Percentiles rank a stretch among this genome's conserved stretches.
Conservation (phyloP, 2,329 filamentous ascomycete species). For the Xylariaceae sp. region DNA sequence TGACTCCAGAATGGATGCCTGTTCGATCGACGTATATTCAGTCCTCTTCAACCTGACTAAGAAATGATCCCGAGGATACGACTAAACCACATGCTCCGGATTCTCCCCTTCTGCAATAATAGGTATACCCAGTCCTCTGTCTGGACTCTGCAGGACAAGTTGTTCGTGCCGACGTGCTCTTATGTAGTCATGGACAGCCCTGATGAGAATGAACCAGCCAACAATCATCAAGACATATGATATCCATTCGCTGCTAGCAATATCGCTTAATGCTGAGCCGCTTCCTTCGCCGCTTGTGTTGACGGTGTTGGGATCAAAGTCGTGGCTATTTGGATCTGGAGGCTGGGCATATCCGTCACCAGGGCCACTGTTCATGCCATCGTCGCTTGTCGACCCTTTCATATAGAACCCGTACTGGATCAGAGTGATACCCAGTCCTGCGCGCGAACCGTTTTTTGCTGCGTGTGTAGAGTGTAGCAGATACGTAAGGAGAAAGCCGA, state of each 20-base stretch:
- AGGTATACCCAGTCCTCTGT: constrained; percentile 77
- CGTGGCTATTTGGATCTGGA: constrained; percentile 82
- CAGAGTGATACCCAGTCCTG: constrained; percentile 88
- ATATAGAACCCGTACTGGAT: constrained; percentile 97
- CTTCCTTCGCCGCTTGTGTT: constrained; percentile 30
- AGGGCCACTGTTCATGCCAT: constrained; percentile 38
- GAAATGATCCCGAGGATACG: not conserved
- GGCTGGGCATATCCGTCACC: constrained; percentile 64
- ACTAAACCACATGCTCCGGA: constrained; percentile 69
- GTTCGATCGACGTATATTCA: not conserved
- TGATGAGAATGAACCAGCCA: constrained; percentile 96
- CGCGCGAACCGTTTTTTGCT: constrained; percentile 93
- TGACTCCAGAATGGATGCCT: no score
- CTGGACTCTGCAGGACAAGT: constrained; percentile 86
- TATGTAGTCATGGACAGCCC: constrained; percentile 87
- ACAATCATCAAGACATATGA: constrained; percentile 94
- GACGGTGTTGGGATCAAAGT: constrained; percentile 74
- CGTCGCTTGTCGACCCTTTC: constrained; percentile 56
- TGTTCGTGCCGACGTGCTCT: constrained; percentile 86
- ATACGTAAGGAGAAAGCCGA: constrained; percentile 96
- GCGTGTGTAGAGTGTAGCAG: constrained; percentile 96
- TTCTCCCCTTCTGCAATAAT: constrained; percentile 83
- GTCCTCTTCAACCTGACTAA: not conserved
- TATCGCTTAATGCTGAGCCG: constrained; percentile 44
- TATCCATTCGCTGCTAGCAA: constrained; percentile 79